Evolutionary conservation across 2,329 filamentous ascomycete species (phyloP).

Genomic region (Ascochyta koolunga): DNA sequence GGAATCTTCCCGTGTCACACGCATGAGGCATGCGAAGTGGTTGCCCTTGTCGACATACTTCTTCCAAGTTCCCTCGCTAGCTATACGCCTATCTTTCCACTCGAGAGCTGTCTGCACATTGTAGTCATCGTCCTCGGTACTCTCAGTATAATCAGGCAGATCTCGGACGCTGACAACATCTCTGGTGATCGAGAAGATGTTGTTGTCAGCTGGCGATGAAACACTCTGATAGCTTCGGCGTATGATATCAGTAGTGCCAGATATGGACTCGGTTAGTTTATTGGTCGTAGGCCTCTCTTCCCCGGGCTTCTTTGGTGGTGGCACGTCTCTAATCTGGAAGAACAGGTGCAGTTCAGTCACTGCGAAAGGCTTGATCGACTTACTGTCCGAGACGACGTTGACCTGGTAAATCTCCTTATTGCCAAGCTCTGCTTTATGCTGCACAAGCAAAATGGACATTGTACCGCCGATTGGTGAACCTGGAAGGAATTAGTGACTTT

Average conservation of each 20-base stretch:
- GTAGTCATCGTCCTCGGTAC: neutral
- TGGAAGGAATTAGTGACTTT: neutral
- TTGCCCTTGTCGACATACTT: neutral
- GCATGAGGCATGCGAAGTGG: neutral
- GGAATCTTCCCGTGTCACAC: slow-evolving; percentile 1
- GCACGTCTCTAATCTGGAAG: slow-evolving; percentile 23
- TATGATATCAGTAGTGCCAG: neutral
- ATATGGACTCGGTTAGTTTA: neutral
- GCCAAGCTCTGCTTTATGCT: slow-evolving; percentile 25
- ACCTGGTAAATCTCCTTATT: slow-evolving; percentile 24
- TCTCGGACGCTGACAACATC: neutral
- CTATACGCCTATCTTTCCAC: neutral
- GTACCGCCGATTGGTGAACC: slow-evolving; percentile 29
- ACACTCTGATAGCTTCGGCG: neutral
- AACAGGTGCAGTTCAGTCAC: slow-evolving; percentile 17
- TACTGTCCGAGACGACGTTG: slow-evolving; percentile 16
- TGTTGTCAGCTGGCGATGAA: neutral
- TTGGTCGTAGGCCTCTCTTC: neutral
- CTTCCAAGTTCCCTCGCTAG: slow-evolving; percentile 11
- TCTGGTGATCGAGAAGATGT: neutral
- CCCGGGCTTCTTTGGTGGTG: neutral
- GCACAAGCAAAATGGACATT: slow-evolving; percentile 19
- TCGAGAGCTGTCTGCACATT: neutral
- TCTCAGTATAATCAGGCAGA: too few relatives aligned
- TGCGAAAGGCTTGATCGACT: neutral